Conservation (phyloP, 2,329 filamentous ascomycete species). For the Fusarium metavorans region DNA sequence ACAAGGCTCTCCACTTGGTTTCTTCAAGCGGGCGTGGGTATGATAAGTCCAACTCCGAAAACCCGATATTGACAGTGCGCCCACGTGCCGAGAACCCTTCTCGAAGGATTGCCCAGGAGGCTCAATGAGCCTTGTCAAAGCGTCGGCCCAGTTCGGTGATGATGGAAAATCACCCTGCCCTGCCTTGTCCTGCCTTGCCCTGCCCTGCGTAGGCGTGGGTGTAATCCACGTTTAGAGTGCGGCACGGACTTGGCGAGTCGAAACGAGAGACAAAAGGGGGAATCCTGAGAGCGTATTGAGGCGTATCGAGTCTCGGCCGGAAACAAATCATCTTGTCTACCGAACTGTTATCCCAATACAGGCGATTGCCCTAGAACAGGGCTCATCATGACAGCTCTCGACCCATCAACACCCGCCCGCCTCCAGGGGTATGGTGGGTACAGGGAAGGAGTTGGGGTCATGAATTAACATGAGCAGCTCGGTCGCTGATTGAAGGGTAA, state of each 20-base stretch:
- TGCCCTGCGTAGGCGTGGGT: not conserved
- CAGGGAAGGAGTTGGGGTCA: not conserved
- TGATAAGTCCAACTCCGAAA: conserved; percentile 16
- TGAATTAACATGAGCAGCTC: conserved; percentile 2
- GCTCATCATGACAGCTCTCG: conserved; percentile 20
- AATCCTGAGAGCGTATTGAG: conserved; percentile 6
- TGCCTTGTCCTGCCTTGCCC: conserved; percentile 7
- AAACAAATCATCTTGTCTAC: conserved; percentile 9
- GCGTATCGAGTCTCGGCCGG: not conserved
- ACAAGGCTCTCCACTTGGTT: conserved; percentile 10
- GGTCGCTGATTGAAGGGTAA: conserved; percentile 44
- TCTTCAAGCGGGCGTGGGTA: conserved; percentile 10
- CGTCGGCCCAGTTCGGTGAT: not conserved
- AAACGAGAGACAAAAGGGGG: conserved; percentile 22
- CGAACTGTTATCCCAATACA: conserved; percentile 29
- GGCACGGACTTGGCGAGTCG: not conserved
- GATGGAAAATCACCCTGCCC: not conserved
- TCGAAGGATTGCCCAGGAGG: conserved; percentile 29
- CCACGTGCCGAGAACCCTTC: conserved; percentile 36
- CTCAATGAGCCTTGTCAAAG: not conserved
- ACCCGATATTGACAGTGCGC: conserved; percentile 5
- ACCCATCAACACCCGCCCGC: conserved; percentile 19
- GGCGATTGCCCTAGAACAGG: conserved; percentile 6
- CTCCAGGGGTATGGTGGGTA: conserved; percentile 9
- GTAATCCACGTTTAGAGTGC: not conserved